Base-by-base conservation (phyloP, 2,329 filamentous ascomycete species). In the Bipolaris cookei region DNA sequence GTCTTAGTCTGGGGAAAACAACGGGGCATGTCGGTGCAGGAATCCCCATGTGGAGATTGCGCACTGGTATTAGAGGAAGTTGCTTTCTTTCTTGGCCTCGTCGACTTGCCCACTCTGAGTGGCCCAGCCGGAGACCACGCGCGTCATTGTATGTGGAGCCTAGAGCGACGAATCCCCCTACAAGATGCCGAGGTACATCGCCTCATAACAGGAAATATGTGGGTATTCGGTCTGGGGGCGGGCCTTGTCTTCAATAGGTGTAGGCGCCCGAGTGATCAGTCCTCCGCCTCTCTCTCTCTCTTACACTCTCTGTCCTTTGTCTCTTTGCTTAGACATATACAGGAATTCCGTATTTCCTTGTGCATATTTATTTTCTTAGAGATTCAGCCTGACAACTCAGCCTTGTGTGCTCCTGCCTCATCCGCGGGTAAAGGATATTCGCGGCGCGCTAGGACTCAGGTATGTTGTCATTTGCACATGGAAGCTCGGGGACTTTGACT, bases 391-490 rank as follows among this genome's bases (percentile, higher is more conserved):
- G 25, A 25, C 25, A 8, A 25, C 25, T 10, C 25, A 28, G 25
- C 25, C 25, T 28, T 8, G 7, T 28, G 25, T 3, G 2, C 25
- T 28, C 25, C 3, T 10, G 25, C 8, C 7, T 28, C 25, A 28
- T 28, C 25, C 7, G 25, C 25, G 25, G 25, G 7, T 8, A 28
- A 28, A 28, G 25, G 25, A 28, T 10, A 28, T 4, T 45, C 43
- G 63, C 62, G 63, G 56, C 58, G 61, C 50, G 57, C 51, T 54
- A 61, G 42, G 50, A 44, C 38, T 35, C 32, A 51, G 45, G 49
- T 57, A 59, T 49, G 56, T 43, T 58, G 47, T 50, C 37, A 50
- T 20, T 20, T 42, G 38, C 13, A 47, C 25, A 28, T 28, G 25
- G 25, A 28, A 28, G 25, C 25, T 28, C 25, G 25, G 25, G 25